Conservation (phyloP, 345 rosid species). For the Aquilaria malaccensis region DNA sequence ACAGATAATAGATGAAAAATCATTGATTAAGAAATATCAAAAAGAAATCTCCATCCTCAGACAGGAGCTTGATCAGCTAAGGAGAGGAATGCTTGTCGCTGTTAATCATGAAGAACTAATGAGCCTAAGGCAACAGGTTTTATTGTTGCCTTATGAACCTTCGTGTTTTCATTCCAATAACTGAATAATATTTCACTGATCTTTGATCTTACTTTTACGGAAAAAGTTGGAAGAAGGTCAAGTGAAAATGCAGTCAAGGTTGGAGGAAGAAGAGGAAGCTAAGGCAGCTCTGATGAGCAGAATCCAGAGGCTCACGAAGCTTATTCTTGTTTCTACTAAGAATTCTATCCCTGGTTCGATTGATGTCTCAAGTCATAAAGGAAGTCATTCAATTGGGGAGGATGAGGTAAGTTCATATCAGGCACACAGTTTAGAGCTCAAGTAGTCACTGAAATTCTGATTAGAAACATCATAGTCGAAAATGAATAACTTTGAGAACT, state of each 20-base stretch:
- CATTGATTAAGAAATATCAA: slow-evolving; percentile 95
- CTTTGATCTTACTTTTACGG: slow-evolving; percentile 7
- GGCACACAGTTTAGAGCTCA: background rate
- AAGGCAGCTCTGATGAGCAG: slow-evolving; percentile 99
- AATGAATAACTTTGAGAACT: too few species aligned
- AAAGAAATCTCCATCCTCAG: slow-evolving; percentile 88
- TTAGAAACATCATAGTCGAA: background rate
- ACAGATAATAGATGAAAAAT: slow-evolving; percentile 98
- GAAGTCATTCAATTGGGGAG: slow-evolving; percentile 58
- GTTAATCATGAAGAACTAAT: slow-evolving; percentile 92
- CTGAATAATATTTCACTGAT: background rate
- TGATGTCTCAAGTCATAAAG: slow-evolving; percentile 63
- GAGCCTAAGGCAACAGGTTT: slow-evolving; percentile 87
- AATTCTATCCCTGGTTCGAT: slow-evolving; percentile 66
- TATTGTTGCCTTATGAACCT: slow-evolving; percentile 7
- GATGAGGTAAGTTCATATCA: slow-evolving; percentile 58
- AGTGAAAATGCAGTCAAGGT: slow-evolving; percentile 98
- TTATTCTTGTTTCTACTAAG: slow-evolving; percentile 95
- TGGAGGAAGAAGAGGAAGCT: slow-evolving; percentile 99
- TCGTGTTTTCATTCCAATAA: slow-evolving; percentile 1
- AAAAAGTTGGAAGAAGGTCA: slow-evolving; percentile 96
- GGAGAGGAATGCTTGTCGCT: slow-evolving; percentile 76
- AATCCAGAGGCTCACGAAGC: slow-evolving; percentile 96
- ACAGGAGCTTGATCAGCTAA: slow-evolving; percentile 86
- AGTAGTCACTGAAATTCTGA: background rate